phyloP scores from a whole-genome alignment of 2,329 filamentous ascomycete species.

The Alternaria hordeiaustralica region DNA sequence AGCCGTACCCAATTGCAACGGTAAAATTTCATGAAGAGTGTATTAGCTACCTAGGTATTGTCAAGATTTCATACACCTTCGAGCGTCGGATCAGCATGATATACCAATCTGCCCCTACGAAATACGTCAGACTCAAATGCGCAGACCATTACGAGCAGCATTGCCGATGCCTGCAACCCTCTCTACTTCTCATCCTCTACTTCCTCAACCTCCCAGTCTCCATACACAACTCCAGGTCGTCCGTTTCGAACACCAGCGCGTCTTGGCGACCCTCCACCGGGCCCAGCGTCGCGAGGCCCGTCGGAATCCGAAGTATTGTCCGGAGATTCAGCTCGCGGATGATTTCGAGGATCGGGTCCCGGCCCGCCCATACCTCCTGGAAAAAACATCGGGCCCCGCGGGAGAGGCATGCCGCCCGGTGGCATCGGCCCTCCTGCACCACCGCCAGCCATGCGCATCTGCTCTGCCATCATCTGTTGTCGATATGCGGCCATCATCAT shows the following conservation, averaged over 20 bases:
- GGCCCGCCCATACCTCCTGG: background rate
- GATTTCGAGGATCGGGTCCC: background rate
- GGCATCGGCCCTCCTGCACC: background rate
- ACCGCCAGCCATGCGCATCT: background rate
- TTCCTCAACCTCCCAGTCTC: background rate
- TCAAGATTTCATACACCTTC: too few species aligned
- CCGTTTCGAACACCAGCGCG: background rate
- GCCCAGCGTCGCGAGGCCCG: background rate
- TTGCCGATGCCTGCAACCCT: too few species aligned
- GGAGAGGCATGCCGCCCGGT: background rate
- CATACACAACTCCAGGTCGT: background rate
- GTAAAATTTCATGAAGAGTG: too few species aligned
- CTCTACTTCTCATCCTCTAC: background rate
- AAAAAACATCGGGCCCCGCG: background rate
- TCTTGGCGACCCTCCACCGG: background rate
- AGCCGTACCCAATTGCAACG: too few species aligned
- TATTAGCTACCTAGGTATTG: too few species aligned
- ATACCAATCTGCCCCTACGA: too few species aligned
- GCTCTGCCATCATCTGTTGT: background rate
- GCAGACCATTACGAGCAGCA: too few species aligned
- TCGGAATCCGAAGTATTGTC: background rate
- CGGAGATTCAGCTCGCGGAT: background rate
- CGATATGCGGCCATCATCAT: background rate
- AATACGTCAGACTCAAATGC: too few species aligned
- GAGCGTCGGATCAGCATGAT: background rate